phyloP scores from a whole-genome alignment of 2,329 filamentous ascomycete species.

The Meredithiella fracta region DNA sequence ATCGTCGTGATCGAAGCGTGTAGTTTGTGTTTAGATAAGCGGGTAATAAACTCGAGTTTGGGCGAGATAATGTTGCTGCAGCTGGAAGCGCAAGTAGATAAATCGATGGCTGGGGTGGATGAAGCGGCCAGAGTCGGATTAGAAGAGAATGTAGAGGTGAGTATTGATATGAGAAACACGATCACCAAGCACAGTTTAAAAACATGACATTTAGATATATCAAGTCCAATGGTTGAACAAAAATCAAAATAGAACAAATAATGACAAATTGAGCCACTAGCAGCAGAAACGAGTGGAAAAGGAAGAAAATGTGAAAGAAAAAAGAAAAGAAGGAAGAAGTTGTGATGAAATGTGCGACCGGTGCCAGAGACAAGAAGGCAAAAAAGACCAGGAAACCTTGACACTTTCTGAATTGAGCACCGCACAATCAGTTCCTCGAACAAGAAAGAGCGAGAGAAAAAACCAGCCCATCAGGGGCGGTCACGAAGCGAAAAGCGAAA shows the following conservation, averaged over 20 bases:
- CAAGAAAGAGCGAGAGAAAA: not conserved
- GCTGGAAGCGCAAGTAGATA: not conserved
- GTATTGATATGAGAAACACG: not conserved
- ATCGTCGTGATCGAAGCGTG: not conserved
- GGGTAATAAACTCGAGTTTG: not conserved
- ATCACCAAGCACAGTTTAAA: conserved; percentile 3
- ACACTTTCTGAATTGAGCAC: not conserved
- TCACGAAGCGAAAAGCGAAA: not conserved
- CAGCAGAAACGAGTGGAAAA: not conserved
- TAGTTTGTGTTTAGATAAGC: not conserved
- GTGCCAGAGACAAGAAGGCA: not conserved
- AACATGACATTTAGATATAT: not conserved
- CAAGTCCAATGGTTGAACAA: not conserved
- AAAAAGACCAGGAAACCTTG: not conserved
- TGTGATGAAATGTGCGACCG: not conserved
- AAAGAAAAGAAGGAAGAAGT: conserved; percentile 2
- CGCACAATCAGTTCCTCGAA: not conserved
- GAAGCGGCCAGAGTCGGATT: not conserved
- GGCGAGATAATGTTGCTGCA: not conserved
- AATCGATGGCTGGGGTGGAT: not conserved
- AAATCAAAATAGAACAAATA: not conserved
- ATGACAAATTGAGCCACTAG: not conserved
- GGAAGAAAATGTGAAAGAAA: not conserved
- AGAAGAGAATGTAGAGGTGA: not conserved
- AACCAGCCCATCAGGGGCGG: not conserved